Percentiles rank a stretch among this genome's conserved stretches.
phyloP scores from a whole-genome alignment of 2,329 filamentous ascomycete genomes.

The Fusarium sp. region DNA sequence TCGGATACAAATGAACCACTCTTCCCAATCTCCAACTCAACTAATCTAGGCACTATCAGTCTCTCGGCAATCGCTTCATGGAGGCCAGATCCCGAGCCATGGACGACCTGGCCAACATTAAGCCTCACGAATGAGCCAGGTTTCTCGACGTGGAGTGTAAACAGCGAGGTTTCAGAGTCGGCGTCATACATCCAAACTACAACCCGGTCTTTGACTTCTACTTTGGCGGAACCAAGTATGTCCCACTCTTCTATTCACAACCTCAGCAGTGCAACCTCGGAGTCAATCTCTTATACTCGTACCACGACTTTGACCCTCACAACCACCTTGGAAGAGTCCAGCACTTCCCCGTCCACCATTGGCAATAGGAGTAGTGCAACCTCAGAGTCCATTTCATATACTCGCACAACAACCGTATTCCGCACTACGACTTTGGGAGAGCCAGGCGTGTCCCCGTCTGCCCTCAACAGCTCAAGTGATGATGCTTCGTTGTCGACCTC shows the following conservation, averaged over 20 bases:
- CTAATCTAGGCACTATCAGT: neutral
- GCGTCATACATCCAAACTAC: constrained; percentile 13
- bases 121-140: constrained; percentile 11
- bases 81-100: constrained; percentile 8
- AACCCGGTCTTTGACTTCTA: constrained; percentile 7
- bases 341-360: constrained; percentile 6
- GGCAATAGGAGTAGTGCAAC: constrained; percentile 28
- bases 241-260: constrained; percentile 19
- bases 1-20: constrained; percentile 5
- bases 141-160: constrained; percentile 25
- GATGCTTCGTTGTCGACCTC: neutral
- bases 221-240: constrained; percentile 7
- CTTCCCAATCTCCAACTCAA: constrained; percentile 33
- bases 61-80: constrained; percentile 13
- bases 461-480: neutral
- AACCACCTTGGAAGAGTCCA: constrained; percentile 2
- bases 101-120: constrained; percentile 25
- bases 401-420: constrained; percentile 10
- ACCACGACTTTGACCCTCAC: constrained; percentile 15
- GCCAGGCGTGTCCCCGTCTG: neutral
- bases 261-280: constrained; percentile 14
- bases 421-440: neutral
- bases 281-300: constrained; percentile 8
- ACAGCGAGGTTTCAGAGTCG: neutral
- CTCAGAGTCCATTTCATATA: neutral